phyloP scores from a whole-genome alignment of 1,284 basidiomycete genomes.

The Cryptococcus jaspeensis region DNA sequence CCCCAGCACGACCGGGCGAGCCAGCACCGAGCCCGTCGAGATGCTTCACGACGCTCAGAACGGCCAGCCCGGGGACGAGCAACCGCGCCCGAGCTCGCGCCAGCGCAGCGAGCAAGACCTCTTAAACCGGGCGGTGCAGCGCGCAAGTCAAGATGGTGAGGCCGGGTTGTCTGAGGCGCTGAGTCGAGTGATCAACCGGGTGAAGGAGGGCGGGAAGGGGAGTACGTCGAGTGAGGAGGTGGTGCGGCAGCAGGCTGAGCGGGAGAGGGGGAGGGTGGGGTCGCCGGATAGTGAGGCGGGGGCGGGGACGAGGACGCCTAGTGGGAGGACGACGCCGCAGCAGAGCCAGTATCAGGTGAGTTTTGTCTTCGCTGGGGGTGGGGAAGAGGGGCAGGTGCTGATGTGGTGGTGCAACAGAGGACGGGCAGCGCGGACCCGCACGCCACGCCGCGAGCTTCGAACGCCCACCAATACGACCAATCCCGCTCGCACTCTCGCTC shows the following conservation, averaged over 20 bases:
- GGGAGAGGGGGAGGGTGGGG: too few relatives aligned
- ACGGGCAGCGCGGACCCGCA: background rate
- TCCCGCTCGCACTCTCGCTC: background rate
- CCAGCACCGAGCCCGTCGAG: background rate
- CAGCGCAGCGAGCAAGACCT: slow-evolving; percentile 55
- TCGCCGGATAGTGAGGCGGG: background rate
- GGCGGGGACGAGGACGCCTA: background rate
- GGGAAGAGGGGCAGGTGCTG: background rate
- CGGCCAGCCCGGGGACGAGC: slow-evolving; percentile 50
- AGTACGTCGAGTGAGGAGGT: slow-evolving; percentile 27
- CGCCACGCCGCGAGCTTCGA: background rate
- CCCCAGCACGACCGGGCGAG: background rate
- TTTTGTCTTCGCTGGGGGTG: too few relatives aligned
- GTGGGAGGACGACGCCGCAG: background rate
- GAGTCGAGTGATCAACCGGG: slow-evolving; percentile 72
- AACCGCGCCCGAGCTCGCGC: background rate
- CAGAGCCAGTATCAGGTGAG: background rate
- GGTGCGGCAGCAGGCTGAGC: background rate
- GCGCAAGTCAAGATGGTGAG: slow-evolving; percentile 18
- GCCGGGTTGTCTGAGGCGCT: slow-evolving; percentile 70
- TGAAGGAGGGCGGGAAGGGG: slow-evolving; percentile 53
- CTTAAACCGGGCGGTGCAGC: slow-evolving; percentile 58
- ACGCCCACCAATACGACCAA: background rate
- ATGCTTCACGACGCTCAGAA: background rate
- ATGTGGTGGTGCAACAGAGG: background rate